A percentile compares a stretch with the other conserved stretches of the same genome.
These are phyloP conservation scores for Candida boleticola DNA, from an alignment of 805 yeast species.

Conservation along the genomic window DNA sequence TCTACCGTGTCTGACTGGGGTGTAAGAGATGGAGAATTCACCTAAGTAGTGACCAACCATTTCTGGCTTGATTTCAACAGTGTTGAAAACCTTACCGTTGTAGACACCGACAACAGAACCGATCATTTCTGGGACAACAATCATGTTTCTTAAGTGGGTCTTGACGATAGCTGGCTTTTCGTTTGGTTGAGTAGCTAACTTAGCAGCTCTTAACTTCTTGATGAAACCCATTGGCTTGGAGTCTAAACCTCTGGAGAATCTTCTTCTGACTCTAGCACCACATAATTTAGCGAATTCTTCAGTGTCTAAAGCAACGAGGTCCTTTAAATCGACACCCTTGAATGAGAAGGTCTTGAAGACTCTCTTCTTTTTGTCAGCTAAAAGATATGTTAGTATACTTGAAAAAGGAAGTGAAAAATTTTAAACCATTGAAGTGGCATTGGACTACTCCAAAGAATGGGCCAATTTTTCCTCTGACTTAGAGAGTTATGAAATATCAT, in stretches of 20 bases:
- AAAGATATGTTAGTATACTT: constrained; percentile 18
- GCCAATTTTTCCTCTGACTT: no score
- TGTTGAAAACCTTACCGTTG: constrained; percentile 99
- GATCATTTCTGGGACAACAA: constrained; percentile 99
- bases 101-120: constrained; percentile 98
- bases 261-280: constrained; percentile 99
- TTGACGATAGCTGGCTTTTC: constrained; percentile 98
- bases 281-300: constrained; percentile 97
- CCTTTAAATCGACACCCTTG: constrained; percentile 98
- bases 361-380: constrained; percentile 79
- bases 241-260: constrained; percentile 97
- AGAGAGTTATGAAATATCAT: no score
- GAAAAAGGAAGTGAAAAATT: not conserved
- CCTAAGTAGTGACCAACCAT: constrained; percentile 99
- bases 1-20: constrained; percentile 99
- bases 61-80: constrained; percentile 98
- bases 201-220: constrained; percentile 97
- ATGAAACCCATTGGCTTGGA: constrained; percentile 93
- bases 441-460: no score
- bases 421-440: no score
- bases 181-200: constrained; percentile 81
- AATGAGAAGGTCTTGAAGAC: constrained; percentile 92
- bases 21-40: constrained; percentile 99
- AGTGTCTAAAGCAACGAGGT: constrained; percentile 88
- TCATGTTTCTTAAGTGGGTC: constrained; percentile 99